Evolutionary conservation across 208 protist species (phyloP), one percentile per base, ranked within the genome.

Genomic region (Herpetomonas samuelpessoai): DNA sequence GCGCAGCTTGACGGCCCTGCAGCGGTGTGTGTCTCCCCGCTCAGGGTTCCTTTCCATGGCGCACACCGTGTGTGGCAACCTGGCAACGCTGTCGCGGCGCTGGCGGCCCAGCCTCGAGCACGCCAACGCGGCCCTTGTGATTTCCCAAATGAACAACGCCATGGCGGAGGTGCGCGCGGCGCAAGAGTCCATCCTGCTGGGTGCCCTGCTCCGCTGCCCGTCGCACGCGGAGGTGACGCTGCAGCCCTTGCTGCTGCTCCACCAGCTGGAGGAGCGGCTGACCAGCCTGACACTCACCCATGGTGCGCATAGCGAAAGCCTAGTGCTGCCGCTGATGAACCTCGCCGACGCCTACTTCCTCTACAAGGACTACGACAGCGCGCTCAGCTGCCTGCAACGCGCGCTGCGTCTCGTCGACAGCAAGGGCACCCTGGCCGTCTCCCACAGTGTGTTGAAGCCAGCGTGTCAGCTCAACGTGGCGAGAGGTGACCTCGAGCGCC

Each of bases 261-360:
- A 56, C 6, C 55, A 44, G 12, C 45, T 81, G 52, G 62, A 69
- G 26, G 58, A 73, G 45, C 74, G 61, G 27, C 27, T 74, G 19
- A 56, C 24, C 12, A 39, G 22, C 22, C 4, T 78, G 54, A 48
- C 7, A 25, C 31, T 22, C 26, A 47, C 27, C 19, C 67, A 78
- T 49, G 73, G 76, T 1, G 25, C 61, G 35, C 63, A 76, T 28
- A 68, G 62, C 39, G 66, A 72, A 27, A 30, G 25, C 0, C 74
- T 83, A 4, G 53, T 79, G 46, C 44, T 50, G 27, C 76, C 81
- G 3, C 65, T 90, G 46, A 51, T 60, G 28, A 86, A 74, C 62
- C 50, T 79, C n/a, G 62, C 76, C 50, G 76, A 86, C 31, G 46
- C 79, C n/a, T 65, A 68, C 62, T 86, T 80, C 77, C 31, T 83